Percentiles rank a stretch among this genome's conserved stretches.
Conservation (phyloP, 495 filamentous ascomycete genomes). For the Cercophora sp. region DNA sequence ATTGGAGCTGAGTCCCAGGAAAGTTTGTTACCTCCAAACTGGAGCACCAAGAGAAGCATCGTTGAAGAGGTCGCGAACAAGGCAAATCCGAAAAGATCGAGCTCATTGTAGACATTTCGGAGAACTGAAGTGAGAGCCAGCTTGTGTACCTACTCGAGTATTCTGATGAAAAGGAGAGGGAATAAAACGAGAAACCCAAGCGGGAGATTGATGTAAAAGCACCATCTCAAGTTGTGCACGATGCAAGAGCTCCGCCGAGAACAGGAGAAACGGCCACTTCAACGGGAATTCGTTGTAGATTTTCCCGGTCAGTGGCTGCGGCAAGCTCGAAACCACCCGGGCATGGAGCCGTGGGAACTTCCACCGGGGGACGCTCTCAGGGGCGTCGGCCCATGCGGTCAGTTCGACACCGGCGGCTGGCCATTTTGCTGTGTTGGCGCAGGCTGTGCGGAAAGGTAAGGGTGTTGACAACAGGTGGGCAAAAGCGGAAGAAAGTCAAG, state of each 20-base stretch:
- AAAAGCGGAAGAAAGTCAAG: too few relatives aligned
- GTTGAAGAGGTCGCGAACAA: slow-evolving; percentile 65
- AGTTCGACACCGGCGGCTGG: too few relatives aligned
- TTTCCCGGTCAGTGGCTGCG: slow-evolving; percentile 50
- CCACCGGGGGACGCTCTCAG: too few relatives aligned
- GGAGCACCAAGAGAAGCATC: slow-evolving; percentile 66
- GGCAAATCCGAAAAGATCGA: slow-evolving; percentile 63
- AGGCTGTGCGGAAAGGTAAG: too few relatives aligned
- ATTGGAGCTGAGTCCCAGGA: slow-evolving; percentile 58
- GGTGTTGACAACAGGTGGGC: too few relatives aligned
- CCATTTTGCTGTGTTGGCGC: too few relatives aligned
- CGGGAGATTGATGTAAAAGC: slow-evolving; percentile 70
- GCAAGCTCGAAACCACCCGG: too few relatives aligned
- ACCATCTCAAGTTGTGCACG: slow-evolving; percentile 54
- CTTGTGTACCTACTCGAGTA: slow-evolving; percentile 44
- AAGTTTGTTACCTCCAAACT: slow-evolving; percentile 71
- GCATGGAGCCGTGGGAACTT: too few relatives aligned
- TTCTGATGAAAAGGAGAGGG: slow-evolving; percentile 48
- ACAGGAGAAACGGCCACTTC: slow-evolving; percentile 50
- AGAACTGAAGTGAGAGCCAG: slow-evolving; percentile 29
- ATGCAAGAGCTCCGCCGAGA: slow-evolving; percentile 50
- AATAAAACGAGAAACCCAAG: slow-evolving; percentile 59
- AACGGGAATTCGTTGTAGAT: slow-evolving; percentile 46
- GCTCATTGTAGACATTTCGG: slow-evolving; percentile 42
- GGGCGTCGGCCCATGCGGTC: too few relatives aligned